Conservation (phyloP, 208 protist genomes). For the Tritrichomonas foetus region DNA sequence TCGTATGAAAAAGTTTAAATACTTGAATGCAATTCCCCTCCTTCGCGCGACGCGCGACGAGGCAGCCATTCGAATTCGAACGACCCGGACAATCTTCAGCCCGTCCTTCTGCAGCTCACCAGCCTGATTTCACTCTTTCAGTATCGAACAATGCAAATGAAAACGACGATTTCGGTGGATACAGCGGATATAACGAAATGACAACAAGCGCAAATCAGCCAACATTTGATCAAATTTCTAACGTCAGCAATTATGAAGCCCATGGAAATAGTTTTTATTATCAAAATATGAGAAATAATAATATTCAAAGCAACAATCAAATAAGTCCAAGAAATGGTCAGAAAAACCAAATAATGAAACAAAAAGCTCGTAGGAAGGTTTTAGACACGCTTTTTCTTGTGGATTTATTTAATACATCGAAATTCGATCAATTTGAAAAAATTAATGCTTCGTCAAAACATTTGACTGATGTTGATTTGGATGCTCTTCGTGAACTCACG, state of each 20-base stretch:
- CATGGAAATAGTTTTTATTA: too few species aligned
- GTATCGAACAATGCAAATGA: not conserved
- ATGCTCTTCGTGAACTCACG: not conserved
- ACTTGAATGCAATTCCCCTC: too few species aligned
- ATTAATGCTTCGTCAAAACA: not conserved
- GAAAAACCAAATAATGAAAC: too few species aligned
- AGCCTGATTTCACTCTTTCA: not conserved
- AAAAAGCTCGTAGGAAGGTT: too few species aligned
- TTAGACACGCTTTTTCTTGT: constrained; percentile 10
- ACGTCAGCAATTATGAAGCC: too few species aligned
- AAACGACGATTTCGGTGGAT: not conserved
- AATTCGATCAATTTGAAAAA: not conserved
- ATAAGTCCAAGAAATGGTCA: not conserved
- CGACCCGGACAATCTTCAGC: not conserved
- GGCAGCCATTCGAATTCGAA: not conserved
- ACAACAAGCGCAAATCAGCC: too few species aligned
- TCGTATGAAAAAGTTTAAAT: too few species aligned
- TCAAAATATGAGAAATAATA: not conserved
- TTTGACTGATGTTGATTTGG: not conserved
- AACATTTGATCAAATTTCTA: too few species aligned
- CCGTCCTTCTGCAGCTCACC: not conserved
- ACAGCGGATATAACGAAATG: too few species aligned
- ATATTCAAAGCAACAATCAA: not conserved
- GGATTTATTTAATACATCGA: not conserved
- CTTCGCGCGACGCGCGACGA: too few species aligned